Conservation (phyloP, 176 grass and related monocot genomes). For the Alopecurus myosuroides region DNA sequence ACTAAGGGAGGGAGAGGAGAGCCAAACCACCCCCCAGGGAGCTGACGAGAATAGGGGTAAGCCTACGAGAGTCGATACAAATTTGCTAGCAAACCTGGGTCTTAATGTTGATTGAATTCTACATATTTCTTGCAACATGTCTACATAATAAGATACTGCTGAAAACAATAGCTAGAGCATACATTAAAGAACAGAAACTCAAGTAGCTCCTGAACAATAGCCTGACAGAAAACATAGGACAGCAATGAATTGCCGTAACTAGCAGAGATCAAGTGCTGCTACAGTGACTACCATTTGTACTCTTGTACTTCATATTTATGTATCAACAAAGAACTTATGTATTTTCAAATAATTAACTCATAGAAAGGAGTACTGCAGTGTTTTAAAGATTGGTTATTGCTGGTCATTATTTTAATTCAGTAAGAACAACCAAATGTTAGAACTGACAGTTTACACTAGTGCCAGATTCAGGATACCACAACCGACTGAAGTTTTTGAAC, state of each 20-base stretch:
- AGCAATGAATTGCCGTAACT: background rate
- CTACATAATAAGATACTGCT: background rate
- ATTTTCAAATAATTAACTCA: background rate
- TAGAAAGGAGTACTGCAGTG: background rate
- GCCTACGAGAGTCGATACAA: no score
- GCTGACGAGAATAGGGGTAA: no score
- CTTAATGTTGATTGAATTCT: background rate
- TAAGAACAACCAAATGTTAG: background rate
- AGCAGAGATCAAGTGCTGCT: background rate
- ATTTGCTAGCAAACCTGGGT: background rate
- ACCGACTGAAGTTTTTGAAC: background rate
- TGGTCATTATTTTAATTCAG: background rate
- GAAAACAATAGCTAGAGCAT: background rate
- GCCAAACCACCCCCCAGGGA: no score
- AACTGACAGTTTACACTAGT: background rate
- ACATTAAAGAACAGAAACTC: background rate
- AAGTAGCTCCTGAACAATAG: background rate
- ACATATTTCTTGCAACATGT: background rate
- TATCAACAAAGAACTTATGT: background rate
- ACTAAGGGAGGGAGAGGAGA: no score
- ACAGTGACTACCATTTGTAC: background rate
- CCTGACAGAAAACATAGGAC: background rate
- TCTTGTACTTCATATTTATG: background rate
- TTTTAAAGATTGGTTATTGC: background rate
- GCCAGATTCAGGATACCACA: background rate